These are phyloP conservation scores for Noccaea bulbosa DNA, from an alignment of 345 rosid species.

Conservation along the genomic window DNA sequence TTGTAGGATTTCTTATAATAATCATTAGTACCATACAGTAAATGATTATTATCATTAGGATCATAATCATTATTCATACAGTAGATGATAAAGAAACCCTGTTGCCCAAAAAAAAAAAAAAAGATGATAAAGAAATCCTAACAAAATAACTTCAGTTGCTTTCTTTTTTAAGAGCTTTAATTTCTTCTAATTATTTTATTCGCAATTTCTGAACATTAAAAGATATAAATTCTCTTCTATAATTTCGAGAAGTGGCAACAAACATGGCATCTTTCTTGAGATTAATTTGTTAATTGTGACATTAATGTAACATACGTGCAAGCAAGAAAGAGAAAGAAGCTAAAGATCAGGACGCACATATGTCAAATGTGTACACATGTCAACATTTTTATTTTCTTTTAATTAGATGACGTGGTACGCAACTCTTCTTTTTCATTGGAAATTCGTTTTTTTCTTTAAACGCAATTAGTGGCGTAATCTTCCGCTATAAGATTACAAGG, in stretches of 20 bases:
- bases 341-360: not conserved
- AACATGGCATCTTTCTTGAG: constrained; percentile 6
- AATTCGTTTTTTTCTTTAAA: not conserved
- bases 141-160: no score
- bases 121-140: no score
- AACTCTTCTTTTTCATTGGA: constrained; percentile 8
- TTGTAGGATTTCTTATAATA: no score
- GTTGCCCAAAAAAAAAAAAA: no score
- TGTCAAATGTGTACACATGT: not conserved
- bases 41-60: no score
- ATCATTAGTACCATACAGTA: no score
- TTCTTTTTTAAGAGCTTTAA: no score
- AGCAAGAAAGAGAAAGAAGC: constrained; percentile 7
- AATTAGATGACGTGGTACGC: constrained; percentile 21
- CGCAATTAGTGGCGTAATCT: not conserved
- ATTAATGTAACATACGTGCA: constrained; percentile 20
- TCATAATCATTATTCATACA: no score
- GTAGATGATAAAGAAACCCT: no score
- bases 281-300: not conserved
- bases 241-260: not conserved
- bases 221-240: not conserved
- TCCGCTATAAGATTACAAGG: not conserved
- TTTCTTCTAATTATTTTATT: no score
- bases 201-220: no score
- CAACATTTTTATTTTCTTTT: not conserved